Base-by-base conservation (phyloP, 257 asterid genomes). In the Orobanche coerulescens region DNA sequence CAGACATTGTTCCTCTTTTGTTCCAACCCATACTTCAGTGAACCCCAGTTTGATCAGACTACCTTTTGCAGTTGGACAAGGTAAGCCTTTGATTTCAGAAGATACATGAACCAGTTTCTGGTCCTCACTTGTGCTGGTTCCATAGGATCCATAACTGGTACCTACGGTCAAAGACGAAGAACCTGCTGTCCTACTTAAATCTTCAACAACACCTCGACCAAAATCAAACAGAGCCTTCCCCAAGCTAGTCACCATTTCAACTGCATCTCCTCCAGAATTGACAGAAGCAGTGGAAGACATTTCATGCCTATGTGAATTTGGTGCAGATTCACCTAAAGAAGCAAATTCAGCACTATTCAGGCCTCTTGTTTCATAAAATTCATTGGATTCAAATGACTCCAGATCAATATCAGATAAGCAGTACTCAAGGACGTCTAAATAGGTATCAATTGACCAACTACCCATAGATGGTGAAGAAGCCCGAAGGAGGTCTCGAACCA, bases 171-270 rank as follows among this genome's bases (percentile, higher is more conserved):
- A 10, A 24, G 65, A 67, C 15, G 81, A 76, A 59, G 93, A 79
- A 60, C 75, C 84, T 65, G 90, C 95, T 57, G 82, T 65, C 78
- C 79, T 75, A 47, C 97, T 94, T 72, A 91, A 82, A 77, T 91
- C 97, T 82, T 85, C 97, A 76, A 87, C 97, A 71, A 91, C 96
- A 26, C 75, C 96, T 54, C 96, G 94, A 40, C 97, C 94, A 74
- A 91, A 81, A 82, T 85, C 94, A 78, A 87, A 83, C 65, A 91
- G 70, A 63, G 97, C 97, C 78, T 81, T 87, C 62, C 97, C 96
- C 57, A 91, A 77, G 77, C 74, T 87, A 24, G 95, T 78, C 92
- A 91, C 65, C 94, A 91, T 84, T 65, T 91, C 97, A 80, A 91
- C 79, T 66, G 97, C 90, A 50, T 91, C 97, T 61, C 92, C 95